Base-by-base conservation (phyloP, 1,284 basidiomycete species). In the Rhodotorula sp. region DNA sequence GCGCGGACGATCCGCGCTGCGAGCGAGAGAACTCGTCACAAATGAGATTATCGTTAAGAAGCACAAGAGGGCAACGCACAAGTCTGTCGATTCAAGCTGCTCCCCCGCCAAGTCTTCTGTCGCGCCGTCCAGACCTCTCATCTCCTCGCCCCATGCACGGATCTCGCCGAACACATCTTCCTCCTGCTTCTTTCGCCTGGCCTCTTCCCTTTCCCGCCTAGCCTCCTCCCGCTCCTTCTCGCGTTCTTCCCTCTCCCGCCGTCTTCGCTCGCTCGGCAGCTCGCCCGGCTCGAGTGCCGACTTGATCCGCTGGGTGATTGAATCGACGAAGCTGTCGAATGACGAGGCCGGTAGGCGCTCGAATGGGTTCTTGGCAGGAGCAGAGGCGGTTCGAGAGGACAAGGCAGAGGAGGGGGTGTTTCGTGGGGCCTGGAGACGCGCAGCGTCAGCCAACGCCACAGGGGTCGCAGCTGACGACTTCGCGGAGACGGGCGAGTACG, bases 181-280 rank as follows among this genome's bases (percentile, higher is more conserved):
- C 78, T 48, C 19, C 20, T 63, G 11, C 32, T 46, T 48, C 69
- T 63, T 76, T 70, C 78, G 66, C 47, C 83, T 34, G 22, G 30
- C 96, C 48, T 81, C 94, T 68, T 96, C 30, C 86, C 97, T 17
- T 94, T 94, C 1, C 89, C 91, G 11, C 89, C 90, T 72, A 87
- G 91, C 11, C 80, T 84, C 53, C 68, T 77, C 30, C 71, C 76
- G 24, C 73, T 80, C n/a, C 61, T 69, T 27, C 47, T 55, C 56
- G 11, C 36, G 36, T 30, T 48, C 64, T 22, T 55, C 52, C 24
- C 58, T 27, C 22, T 51, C 48, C 49, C 57, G 17, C 32, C 51
- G 55, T 27, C 48, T 48, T 46, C 58, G 32, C 59, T 54, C 59
- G 44, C 11, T 29, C 36, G 54, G 62, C 8, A 54, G 34, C n/a